Conservation (phyloP, 805 yeast genomes). For the Ogataea philodendri region DNA sequence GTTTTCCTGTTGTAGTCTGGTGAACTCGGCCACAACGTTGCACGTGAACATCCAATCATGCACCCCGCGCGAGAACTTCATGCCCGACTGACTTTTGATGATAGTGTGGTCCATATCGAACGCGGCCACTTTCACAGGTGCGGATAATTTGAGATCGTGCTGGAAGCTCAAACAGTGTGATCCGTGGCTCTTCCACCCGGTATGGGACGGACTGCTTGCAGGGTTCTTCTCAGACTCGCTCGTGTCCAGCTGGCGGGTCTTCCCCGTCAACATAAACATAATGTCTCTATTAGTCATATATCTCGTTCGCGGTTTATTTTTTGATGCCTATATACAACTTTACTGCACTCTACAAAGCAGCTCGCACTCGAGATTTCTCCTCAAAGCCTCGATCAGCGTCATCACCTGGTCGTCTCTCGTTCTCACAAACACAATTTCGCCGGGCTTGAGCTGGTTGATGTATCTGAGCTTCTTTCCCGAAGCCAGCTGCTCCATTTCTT, state of each 20-base stretch:
- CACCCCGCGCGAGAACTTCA: constrained; percentile 53
- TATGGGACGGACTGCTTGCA: not conserved
- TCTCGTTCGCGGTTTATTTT: constrained; percentile 11
- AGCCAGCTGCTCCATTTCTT: constrained; percentile 70
- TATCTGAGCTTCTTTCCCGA: constrained; percentile 73
- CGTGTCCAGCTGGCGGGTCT: not conserved
- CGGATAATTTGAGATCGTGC: constrained; percentile 4
- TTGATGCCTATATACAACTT: constrained; percentile 11
- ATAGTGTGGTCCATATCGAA: constrained; percentile 88
- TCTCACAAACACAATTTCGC: constrained; percentile 76
- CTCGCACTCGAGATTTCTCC: constrained; percentile 68
- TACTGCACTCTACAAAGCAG: constrained; percentile 67
- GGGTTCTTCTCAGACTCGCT: not conserved
- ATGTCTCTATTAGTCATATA: constrained; percentile 3
- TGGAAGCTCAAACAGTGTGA: constrained; percentile 18
- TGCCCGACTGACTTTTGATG: constrained; percentile 61
- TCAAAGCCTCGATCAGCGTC: constrained; percentile 85
- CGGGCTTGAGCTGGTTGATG: constrained; percentile 81
- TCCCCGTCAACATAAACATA: constrained; percentile 1
- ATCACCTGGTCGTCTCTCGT: constrained; percentile 49
- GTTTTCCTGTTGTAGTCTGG: constrained; percentile 19
- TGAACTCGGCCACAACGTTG: constrained; percentile 27
- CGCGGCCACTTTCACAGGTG: constrained; percentile 49
- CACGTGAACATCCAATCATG: constrained; percentile 72
- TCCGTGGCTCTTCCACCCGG: constrained; percentile 5